phyloP scores from a whole-genome alignment of 2,329 filamentous ascomycete species.

The Arthroderma uncinatum region DNA sequence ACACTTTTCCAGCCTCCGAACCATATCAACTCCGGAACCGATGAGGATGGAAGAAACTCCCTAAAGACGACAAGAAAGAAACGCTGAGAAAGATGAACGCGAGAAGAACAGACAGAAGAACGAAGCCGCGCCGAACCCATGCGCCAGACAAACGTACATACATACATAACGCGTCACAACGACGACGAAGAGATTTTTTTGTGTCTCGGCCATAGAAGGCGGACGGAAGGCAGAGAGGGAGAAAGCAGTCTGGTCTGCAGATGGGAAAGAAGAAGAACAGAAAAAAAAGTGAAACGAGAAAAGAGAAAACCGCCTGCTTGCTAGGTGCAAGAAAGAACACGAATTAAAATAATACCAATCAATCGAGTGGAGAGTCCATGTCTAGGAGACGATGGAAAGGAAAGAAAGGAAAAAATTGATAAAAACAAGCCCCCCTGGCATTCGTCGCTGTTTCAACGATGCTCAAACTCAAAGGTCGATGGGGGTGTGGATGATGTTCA shows the following conservation, averaged over 20 bases:
- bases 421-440: no score
- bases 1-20: constrained; percentile 1
- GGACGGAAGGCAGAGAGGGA: neutral
- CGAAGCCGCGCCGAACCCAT: neutral
- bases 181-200: neutral
- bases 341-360: neutral
- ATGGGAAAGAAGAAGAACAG: neutral
- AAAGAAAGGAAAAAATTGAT: neutral
- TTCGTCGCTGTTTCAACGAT: neutral
- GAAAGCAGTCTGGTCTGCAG: neutral
- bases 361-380: no score
- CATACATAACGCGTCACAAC: neutral
- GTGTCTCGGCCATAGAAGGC: neutral
- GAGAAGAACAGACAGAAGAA: neutral
- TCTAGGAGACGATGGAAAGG: no score
- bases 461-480: neutral
- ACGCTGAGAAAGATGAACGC: neutral
- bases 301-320: no score
- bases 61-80: neutral
- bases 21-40: neutral
- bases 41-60: constrained; percentile 2
- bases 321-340: neutral
- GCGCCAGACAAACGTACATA: neutral
- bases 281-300: no score
- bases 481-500: neutral